Evolutionary conservation across 2,329 filamentous ascomycete species (phyloP), one percentile per base, ranked within the genome.

Genomic region (Colletotrichum shisoi): DNA sequence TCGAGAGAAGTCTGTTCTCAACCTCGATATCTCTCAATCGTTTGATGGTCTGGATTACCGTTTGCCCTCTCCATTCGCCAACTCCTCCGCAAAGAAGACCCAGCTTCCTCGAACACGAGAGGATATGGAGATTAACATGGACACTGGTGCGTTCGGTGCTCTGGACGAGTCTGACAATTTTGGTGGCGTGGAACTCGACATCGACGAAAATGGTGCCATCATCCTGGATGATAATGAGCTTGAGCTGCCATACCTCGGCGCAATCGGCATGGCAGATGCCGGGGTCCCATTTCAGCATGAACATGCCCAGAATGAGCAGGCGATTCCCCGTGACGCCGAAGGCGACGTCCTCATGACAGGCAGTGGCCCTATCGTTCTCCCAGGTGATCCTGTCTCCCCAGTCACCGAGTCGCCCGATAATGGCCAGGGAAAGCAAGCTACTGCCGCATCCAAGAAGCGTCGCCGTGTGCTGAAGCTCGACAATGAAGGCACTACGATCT

Each of bases 201-300:
- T 87, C 59, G 84, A 85, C 67, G 80, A 76, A 27, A 74, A 85
- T 11, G 84, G 84, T 44, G 85, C 85, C 65, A 72, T 86, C 42
- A 71, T 83, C 46, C 70, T 79, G 3, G 67, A 75, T 13, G 80
- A 83, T 17, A 72, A 79, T 19, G 81, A 83, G 52, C 76, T 76
- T 21, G 80, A 83, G 42, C 74, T 86, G 39, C 83, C 83, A 40
- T 73, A 73, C 19, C 73, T 83, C 31, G 78, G 75, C 40, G 70
- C 61, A 27, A 45, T 56, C 58, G 46, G 53, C 5, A n/a, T 46
- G 58, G 64, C 68, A 56, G n/a, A 42, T 58, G 19, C 53, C 52
- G 19, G 64, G 63, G 5, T 71, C 3, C 51, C 65, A 5, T 42
- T 63, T 1, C 69, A 67, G 4, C 51, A 70, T 5, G 63, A 70